Conservation (phyloP, 768 basidiomycete species). For the Tricholoma terreum region DNA sequence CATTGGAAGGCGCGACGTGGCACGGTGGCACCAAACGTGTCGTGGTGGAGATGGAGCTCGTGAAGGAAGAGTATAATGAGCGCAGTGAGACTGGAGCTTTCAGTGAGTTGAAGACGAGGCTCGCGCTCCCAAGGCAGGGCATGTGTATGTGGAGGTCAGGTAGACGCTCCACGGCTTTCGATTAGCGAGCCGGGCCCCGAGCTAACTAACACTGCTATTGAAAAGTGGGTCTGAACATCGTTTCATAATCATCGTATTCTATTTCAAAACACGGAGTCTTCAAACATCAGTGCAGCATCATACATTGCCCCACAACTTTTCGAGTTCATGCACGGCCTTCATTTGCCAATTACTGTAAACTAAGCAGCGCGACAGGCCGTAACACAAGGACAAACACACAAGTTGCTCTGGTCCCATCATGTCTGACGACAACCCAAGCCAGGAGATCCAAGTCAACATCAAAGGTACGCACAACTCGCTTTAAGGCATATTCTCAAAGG, state of each 20-base stretch:
- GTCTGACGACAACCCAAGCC: slow-evolving; percentile 33
- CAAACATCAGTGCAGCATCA: too few relatives aligned
- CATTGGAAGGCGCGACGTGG: slow-evolving; percentile 30
- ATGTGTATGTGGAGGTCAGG: slow-evolving; percentile 6
- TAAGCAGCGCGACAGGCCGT: too few relatives aligned
- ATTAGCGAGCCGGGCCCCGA: too few relatives aligned
- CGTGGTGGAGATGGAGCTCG: slow-evolving; percentile 21
- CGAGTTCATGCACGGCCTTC: too few relatives aligned
- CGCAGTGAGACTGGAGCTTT: slow-evolving; percentile 23
- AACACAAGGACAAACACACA: background rate
- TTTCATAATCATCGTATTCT: too few relatives aligned
- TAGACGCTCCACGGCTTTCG: too few relatives aligned
- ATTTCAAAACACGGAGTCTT: too few relatives aligned
- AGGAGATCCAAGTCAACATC: slow-evolving; percentile 64
- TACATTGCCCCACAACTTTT: too few relatives aligned
- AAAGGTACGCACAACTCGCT: slow-evolving; percentile 47
- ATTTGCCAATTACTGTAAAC: too few relatives aligned
- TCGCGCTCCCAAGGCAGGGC: slow-evolving; percentile 37
- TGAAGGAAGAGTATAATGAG: slow-evolving; percentile 18
- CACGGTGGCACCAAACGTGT: slow-evolving; percentile 17
- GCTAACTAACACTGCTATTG: too few relatives aligned
- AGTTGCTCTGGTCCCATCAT: background rate
- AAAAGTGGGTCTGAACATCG: too few relatives aligned
- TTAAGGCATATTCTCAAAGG: background rate
- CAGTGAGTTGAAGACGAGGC: slow-evolving; percentile 27